These are phyloP conservation scores for Colletotrichum phormii DNA, from an alignment of 2,329 filamentous ascomycete genomes.

Conservation along the genomic window DNA sequence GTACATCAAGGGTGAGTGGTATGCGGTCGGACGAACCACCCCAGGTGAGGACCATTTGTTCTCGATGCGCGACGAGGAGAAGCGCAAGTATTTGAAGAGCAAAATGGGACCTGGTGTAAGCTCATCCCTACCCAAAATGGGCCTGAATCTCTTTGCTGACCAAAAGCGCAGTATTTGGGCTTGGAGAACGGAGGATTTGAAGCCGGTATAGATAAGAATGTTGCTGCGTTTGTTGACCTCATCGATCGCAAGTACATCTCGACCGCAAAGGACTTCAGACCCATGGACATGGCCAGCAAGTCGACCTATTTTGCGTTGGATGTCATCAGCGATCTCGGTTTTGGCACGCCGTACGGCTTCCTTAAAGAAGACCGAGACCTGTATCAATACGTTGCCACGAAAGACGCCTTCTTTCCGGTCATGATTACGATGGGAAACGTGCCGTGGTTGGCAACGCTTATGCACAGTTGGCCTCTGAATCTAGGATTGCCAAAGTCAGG, in stretches of 20 bases:
- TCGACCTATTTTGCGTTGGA: slow-evolving; percentile 40
- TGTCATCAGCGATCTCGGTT: slow-evolving; percentile 42
- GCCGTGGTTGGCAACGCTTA: slow-evolving; percentile 39
- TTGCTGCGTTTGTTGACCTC: slow-evolving; percentile 26
- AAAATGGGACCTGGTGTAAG: slow-evolving; percentile 60
- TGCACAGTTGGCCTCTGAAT: slow-evolving; percentile 39
- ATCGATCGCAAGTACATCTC: slow-evolving; percentile 36
- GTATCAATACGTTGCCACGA: slow-evolving; percentile 38
- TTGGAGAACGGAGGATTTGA: slow-evolving; percentile 34
- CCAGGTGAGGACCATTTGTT: slow-evolving; percentile 46
- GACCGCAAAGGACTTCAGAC: slow-evolving; percentile 22
- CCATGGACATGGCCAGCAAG: slow-evolving; percentile 35
- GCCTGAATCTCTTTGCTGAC: neutral
- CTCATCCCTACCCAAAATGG: neutral
- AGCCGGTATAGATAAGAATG: slow-evolving; percentile 25
- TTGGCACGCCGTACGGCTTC: slow-evolving; percentile 44
- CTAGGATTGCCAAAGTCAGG: slow-evolving; percentile 40
- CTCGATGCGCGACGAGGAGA: slow-evolving; percentile 47
- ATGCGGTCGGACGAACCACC: slow-evolving; percentile 44
- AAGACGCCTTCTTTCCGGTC: slow-evolving; percentile 34
- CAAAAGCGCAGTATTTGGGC: slow-evolving; percentile 22
- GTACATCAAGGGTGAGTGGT: slow-evolving; percentile 38
- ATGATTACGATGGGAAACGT: slow-evolving; percentile 41
- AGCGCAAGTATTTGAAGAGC: slow-evolving; percentile 54
- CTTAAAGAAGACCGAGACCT: slow-evolving; percentile 41